Conservation (phyloP, 164 flowering plant genomes). For the Aristolochia fimbriata region DNA sequence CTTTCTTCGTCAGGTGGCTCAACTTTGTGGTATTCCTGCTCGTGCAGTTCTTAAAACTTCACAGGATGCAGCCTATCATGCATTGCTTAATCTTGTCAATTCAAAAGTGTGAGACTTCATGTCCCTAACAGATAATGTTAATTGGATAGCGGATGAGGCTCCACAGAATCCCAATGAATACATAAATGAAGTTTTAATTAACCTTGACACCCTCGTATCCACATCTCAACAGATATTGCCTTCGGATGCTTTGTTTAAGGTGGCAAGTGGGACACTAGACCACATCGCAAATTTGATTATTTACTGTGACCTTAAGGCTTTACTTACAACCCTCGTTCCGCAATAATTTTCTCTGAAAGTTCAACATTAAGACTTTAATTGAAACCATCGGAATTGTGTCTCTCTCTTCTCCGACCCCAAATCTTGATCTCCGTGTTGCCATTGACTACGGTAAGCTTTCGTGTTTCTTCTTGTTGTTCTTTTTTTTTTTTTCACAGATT, state of each 20-base stretch:
- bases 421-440: too few species aligned
- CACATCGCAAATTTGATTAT: conserved; percentile 57
- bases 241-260: conserved; percentile 60
- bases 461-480: too few species aligned
- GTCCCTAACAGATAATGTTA: conserved; percentile 54
- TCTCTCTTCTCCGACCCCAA: too few species aligned
- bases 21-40: conserved; percentile 78
- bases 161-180: conserved; percentile 42
- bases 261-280: conserved; percentile 73
- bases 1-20: conserved; percentile 70
- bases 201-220: conserved; percentile 66
- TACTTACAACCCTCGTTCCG: too few species aligned
- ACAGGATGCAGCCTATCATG: conserved; percentile 67
- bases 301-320: too few species aligned
- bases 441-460: too few species aligned
- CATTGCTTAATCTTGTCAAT: conserved; percentile 53
- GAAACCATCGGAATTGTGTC: too few species aligned
- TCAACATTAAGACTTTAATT: too few species aligned
- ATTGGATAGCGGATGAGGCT: conserved; percentile 76
- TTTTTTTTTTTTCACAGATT: too few species aligned
- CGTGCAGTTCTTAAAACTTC: conserved; percentile 70
- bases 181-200: conserved; percentile 54
- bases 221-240: conserved; percentile 88
- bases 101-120: conserved; percentile 59
- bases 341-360: too few species aligned